These are phyloP conservation scores for Chytriomyces sp. DNA, from an alignment of 192 early-diverging fungal genomes.

Conservation along the genomic window DNA sequence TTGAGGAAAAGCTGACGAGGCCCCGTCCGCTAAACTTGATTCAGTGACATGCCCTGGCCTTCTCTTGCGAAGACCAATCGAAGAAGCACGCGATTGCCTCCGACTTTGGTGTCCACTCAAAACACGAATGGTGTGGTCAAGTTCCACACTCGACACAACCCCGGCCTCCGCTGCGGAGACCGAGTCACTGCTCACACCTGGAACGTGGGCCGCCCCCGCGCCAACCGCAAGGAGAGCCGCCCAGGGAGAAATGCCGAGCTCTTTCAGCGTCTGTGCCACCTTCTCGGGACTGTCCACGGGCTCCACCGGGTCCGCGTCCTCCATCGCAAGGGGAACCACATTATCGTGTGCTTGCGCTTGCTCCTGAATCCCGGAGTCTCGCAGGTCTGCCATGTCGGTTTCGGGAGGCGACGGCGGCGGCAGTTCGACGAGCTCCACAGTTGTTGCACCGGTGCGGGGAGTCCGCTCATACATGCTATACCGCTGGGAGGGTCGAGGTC, in stretches of 20 bases:
- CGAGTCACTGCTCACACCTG: not conserved
- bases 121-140: not conserved
- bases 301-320: not conserved
- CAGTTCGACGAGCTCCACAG: too few species aligned
- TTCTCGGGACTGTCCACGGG: not conserved
- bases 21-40: too few species aligned
- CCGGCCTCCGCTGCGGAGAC: not conserved
- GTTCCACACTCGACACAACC: not conserved
- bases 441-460: too few species aligned
- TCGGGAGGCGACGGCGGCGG: too few species aligned
- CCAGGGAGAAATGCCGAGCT: slow-evolving; percentile 23
- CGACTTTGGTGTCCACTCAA: not conserved
- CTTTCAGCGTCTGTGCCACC: not conserved
- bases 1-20: too few species aligned
- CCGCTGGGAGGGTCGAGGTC: too few species aligned
- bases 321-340: not conserved
- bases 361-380: too few species aligned
- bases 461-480: too few species aligned
- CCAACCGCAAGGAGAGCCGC: slow-evolving; percentile 16
- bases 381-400: too few species aligned
- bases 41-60: too few species aligned
- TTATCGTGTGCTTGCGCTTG: too few species aligned
- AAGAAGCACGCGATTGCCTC: not conserved
- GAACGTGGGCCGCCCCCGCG: not conserved
- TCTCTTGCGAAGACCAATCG: not conserved